Conservation (phyloP, 768 basidiomycete species). For the Mycena haematopus region DNA sequence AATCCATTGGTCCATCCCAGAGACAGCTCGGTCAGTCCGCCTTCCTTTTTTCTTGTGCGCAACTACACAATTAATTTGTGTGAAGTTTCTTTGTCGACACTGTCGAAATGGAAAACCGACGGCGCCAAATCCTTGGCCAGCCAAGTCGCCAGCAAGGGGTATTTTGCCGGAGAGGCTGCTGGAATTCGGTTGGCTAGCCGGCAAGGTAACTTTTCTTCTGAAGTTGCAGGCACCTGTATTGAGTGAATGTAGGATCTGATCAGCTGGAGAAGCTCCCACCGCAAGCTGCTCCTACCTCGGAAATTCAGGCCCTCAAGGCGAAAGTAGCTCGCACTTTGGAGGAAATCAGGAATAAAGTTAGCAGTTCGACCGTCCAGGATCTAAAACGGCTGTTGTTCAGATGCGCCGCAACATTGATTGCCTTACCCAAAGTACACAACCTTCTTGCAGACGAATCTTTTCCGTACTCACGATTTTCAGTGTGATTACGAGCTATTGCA, state of each 20-base stretch:
- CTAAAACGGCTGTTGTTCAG: slow-evolving; percentile 86
- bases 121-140: slow-evolving; percentile 81
- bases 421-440: slow-evolving; percentile 59
- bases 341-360: slow-evolving; percentile 75
- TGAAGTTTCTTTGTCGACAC: slow-evolving; percentile 58
- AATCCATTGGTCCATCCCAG: slow-evolving; percentile 78
- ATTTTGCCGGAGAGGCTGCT: slow-evolving; percentile 86
- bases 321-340: slow-evolving; percentile 71
- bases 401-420: slow-evolving; percentile 82
- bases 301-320: slow-evolving; percentile 68
- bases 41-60: neutral
- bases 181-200: slow-evolving; percentile 76
- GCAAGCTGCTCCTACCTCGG: slow-evolving; percentile 59
- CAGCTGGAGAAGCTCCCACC: slow-evolving; percentile 69
- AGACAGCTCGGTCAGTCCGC: slow-evolving; percentile 69
- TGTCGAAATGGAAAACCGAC: slow-evolving; percentile 77
- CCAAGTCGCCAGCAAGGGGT: slow-evolving; percentile 90
- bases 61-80: slow-evolving; percentile 6
- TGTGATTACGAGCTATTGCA: slow-evolving; percentile 86
- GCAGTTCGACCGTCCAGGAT: slow-evolving; percentile 79
- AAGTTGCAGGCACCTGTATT: neutral
- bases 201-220: slow-evolving; percentile 53
- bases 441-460: neutral
- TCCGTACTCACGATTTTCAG: slow-evolving; percentile 44
- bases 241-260: slow-evolving; percentile 51